A percentile compares a stretch with the other conserved stretches of the same genome.
These are phyloP conservation scores for Vigna trinervia DNA, from an alignment of 306 rosid species.

Conservation along the genomic window DNA sequence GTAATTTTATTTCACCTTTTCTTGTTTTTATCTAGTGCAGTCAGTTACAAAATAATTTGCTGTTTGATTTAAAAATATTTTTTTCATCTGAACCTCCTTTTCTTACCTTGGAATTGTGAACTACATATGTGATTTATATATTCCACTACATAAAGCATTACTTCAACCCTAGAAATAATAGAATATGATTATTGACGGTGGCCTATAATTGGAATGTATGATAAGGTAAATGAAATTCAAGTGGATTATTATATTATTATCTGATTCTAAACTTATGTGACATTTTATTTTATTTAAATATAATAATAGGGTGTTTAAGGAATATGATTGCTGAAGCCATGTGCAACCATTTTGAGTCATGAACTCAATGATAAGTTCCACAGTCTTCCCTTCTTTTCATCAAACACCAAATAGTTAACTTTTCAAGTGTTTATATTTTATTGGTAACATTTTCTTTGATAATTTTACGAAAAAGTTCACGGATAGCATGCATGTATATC, in stretches of 20 bases:
- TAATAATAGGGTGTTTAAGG: slow-evolving; percentile 38
- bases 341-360: slow-evolving; percentile 52
- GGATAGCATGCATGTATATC: slow-evolving; percentile 36
- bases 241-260: slow-evolving; percentile 12
- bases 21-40: not conserved
- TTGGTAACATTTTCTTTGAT: slow-evolving; percentile 6
- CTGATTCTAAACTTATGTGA: slow-evolving; percentile 22
- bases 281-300: not conserved
- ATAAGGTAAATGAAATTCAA: slow-evolving; percentile 24
- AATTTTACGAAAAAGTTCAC: slow-evolving; percentile 31
- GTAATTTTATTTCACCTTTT: not conserved
- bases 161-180: not conserved
- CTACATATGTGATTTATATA: not conserved
- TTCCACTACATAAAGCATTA: not conserved
- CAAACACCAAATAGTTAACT: slow-evolving; percentile 38
- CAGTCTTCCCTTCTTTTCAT: slow-evolving; percentile 37
- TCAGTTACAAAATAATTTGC: not conserved
- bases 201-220: slow-evolving; percentile 26
- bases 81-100: slow-evolving; percentile 3
- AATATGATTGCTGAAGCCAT: slow-evolving; percentile 50
- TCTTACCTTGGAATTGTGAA: not conserved
- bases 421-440: slow-evolving; percentile 40
- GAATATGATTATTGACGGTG: slow-evolving; percentile 1
- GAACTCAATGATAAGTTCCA: slow-evolving; percentile 52
- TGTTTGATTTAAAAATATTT: not conserved